These are phyloP conservation scores for Trebouxia sp. DNA, from an alignment of 139 green algal species.

Conservation along the genomic window DNA sequence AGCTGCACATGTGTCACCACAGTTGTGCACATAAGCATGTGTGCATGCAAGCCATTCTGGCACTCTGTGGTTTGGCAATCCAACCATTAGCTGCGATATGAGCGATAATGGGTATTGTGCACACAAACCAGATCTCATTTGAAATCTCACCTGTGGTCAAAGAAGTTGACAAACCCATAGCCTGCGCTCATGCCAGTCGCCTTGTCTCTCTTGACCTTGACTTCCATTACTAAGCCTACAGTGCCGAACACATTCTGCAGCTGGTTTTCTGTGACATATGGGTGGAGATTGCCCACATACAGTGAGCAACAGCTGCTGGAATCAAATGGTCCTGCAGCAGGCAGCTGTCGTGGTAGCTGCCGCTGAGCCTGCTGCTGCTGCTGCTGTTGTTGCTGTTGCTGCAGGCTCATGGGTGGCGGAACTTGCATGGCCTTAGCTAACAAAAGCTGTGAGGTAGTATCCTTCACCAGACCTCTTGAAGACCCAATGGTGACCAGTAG, in stretches of 20 bases:
- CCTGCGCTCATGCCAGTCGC: constrained; percentile 54
- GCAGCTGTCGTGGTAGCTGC: not conserved
- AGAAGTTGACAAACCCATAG: constrained; percentile 77
- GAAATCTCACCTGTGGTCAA: constrained; percentile 39
- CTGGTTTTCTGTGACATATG: constrained; percentile 57
- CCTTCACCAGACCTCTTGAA: not conserved
- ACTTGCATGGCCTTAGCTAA: constrained; percentile 10
- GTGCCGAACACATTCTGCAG: constrained; percentile 48
- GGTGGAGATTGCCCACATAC: constrained; percentile 74
- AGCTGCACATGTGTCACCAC: too few species aligned
- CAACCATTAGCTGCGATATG: too few species aligned
- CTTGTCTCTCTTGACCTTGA: constrained; percentile 72
- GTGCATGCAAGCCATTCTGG: too few species aligned
- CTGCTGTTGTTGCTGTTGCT: not conserved
- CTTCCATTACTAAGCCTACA: constrained; percentile 47
- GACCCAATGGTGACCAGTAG: not conserved
- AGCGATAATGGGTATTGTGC: too few species aligned
- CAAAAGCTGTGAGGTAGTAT: constrained; percentile 4
- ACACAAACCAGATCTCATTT: too few species aligned
- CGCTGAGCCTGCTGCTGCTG: not conserved
- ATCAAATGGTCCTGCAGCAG: not conserved
- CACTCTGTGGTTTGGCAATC: too few species aligned
- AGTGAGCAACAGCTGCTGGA: constrained; percentile 20
- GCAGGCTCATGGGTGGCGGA: not conserved
- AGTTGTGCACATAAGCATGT: too few species aligned